These are phyloP conservation scores for Fusarium sp. DNA, from an alignment of 2,329 filamentous ascomycete species.

Conservation along the genomic window DNA sequence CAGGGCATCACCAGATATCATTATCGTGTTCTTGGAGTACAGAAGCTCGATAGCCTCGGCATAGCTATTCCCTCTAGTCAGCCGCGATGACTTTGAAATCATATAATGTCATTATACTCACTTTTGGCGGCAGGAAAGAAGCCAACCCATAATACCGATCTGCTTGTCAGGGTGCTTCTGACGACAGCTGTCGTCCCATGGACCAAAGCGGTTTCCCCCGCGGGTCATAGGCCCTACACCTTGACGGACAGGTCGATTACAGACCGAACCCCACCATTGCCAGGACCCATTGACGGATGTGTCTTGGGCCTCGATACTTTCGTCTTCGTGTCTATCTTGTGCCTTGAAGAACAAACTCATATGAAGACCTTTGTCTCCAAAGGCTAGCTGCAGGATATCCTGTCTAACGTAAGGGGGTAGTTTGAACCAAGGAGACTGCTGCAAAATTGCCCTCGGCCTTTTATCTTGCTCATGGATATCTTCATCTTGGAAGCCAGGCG, in stretches of 20 bases:
- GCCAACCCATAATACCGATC: not conserved
- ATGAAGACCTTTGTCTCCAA: not conserved
- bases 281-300: not conserved
- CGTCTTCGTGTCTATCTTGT: not conserved
- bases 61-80: not conserved
- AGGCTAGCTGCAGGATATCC: not conserved
- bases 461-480: not conserved
- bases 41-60: constrained; percentile 10
- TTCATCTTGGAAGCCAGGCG: not conserved
- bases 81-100: too few species aligned
- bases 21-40: constrained; percentile 10
- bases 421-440: not conserved
- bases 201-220: not conserved
- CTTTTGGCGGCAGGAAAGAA: not conserved
- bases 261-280: not conserved
- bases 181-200: not conserved
- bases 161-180: too few species aligned
- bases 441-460: not conserved
- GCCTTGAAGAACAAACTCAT: not conserved
- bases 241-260: not conserved
- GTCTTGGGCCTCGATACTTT: too few species aligned
- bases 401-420: not conserved
- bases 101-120: not conserved
- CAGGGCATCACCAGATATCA: not conserved
- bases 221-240: too few species aligned